Base-by-base conservation (phyloP, 352 stramenopile species). In the Globisporangium nunn region DNA sequence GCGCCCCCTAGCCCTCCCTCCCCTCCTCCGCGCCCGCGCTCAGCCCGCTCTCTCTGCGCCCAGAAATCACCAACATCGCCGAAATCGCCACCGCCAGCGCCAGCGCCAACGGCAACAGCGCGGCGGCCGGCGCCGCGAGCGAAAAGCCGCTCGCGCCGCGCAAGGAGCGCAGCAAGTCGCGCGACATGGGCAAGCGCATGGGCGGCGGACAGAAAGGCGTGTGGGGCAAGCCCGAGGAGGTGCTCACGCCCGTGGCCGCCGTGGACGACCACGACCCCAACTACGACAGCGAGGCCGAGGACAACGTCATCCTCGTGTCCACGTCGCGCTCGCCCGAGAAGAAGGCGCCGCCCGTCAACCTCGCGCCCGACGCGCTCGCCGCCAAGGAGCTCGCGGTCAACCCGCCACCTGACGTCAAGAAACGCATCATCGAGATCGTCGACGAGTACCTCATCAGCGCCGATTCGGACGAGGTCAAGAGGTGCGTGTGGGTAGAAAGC, bases 191-290 rank as follows among this genome's bases (percentile, higher is more conserved):
- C 55, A 95, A 95, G 64, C 84, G 84, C 70, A 93, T 93, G 81
- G 85, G 85, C 61, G 85, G 85, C 47, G 85, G 85, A 8, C 84
- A 95, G 68, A 95, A 93, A 61, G 85, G 78, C 35, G 75, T 87
- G 55, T 95, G 85, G 85, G 61, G 71, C 52, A 88, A 93, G 52
- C 68, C 82, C 28, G 85, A 81, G 46, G 77, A 93, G 61, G 73
- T 96, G 58, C 62, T 87, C 35, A 66, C 56, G 40, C 62, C 76
- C n/a, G 80, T 89, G 23, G 62, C 68, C 18, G 62, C 81, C 1
- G 56, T 96, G 4, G 91, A 98, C 65, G 73, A 88, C 56, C 69
- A 96, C 35, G 95, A 98, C 79, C 95, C 95, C 8, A 91, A 97
- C 50, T 98, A 90, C 59, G 90, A 98, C 64, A 96, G 91, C 58